A percentile compares a stretch with the other conserved stretches of the same genome.
These are phyloP conservation scores for Nothophaeocryptopus gaeumannii DNA, from an alignment of 2,329 filamentous ascomycete genomes.

Conservation along the genomic window DNA sequence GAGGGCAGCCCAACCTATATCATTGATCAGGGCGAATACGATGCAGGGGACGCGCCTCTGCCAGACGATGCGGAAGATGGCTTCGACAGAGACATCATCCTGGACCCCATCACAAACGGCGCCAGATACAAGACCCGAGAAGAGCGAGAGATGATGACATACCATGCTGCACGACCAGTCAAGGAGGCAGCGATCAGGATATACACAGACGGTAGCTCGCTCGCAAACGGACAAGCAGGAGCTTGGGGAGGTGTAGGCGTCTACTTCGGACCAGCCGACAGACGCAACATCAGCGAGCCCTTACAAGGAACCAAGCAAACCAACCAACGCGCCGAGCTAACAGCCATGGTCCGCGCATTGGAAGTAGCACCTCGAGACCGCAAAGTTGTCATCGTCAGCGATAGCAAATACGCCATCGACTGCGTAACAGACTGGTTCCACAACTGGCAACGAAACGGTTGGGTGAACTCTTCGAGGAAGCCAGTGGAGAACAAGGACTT, in stretches of 20 bases:
- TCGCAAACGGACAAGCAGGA: slow-evolving; percentile 55
- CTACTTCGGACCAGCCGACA: slow-evolving; percentile 58
- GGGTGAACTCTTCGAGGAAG: slow-evolving; percentile 69
- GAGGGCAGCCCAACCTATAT: slow-evolving; percentile 17
- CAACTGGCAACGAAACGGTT: slow-evolving; percentile 73
- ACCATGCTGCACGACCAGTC: slow-evolving; percentile 42
- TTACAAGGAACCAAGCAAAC: slow-evolving; percentile 75
- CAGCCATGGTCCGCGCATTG: slow-evolving; percentile 78
- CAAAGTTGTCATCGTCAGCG: slow-evolving; percentile 75
- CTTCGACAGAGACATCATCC: slow-evolving; percentile 58
- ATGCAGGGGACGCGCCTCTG: slow-evolving; percentile 56
- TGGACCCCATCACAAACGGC: slow-evolving; percentile 54
- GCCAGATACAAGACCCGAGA: slow-evolving; percentile 55
- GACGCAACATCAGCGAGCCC: slow-evolving; percentile 67
- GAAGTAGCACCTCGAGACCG: slow-evolving; percentile 68
- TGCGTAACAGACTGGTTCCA: slow-evolving; percentile 81
- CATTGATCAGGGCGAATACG: slow-evolving; percentile 38
- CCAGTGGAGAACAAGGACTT: slow-evolving; percentile 85
- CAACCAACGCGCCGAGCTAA: slow-evolving; percentile 94
- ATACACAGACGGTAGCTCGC: slow-evolving; percentile 62
- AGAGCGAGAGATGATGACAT: slow-evolving; percentile 48
- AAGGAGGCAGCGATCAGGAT: slow-evolving; percentile 52
- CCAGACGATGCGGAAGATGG: slow-evolving; percentile 57
- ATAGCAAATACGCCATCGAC: slow-evolving; percentile 86
- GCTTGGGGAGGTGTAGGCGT: slow-evolving; percentile 62